Evolutionary conservation across 176 grass and related monocot species (phyloP), one percentile per base, ranked within the genome.

Genomic region (Triticum monococcum): DNA sequence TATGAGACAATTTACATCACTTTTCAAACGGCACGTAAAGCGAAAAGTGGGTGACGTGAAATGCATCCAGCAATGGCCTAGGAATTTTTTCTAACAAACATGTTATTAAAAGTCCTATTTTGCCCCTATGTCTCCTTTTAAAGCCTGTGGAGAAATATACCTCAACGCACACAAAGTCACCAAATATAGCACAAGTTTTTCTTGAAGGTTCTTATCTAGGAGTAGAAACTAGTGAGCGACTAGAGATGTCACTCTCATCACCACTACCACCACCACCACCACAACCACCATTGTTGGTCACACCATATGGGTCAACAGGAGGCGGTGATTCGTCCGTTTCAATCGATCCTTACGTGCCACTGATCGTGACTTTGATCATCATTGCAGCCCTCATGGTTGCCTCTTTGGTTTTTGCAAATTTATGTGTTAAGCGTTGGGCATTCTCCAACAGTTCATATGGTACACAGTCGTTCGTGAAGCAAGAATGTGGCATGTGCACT

Each of bases 371-470:
- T 33, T 22, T 93, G 20, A 61, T 64, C 1, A 8, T 81, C 30
- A 71, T 93, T 20, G 79, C 22, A 0, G 9, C 41, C 20, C 36
- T 91, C 9, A 82, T 26, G 7, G 70, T 60, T 13, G 78, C 75
- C 17, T 77, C 92, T 5, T 62, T 87, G n/a, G 64, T 62, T 86
- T 3, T 93, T 9, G 86, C 83, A 2, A 86, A 81, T 4, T 22
- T 88, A 20, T 93, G 75, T 26, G 65, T 82, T 10, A 17, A 83
- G 2, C 59, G 46, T 35, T 23, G 28, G 2, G 41, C 54, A 5
- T 77, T 9, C 9, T 0, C 28, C 22, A 65, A 65, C 3, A 38
- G 14, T 31, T 8, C 40, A 30, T 66, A 59, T 66, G 41, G 73
- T 59, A 3, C 70, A n/a, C 40, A 77, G 22, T 80, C 46, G 24